A percentile compares a stretch with the other conserved stretches of the same genome.
Evolutionary conservation across 2,329 filamentous ascomycete genomes (phyloP).

Genomic region (Trichophyton mentagrophytes): DNA sequence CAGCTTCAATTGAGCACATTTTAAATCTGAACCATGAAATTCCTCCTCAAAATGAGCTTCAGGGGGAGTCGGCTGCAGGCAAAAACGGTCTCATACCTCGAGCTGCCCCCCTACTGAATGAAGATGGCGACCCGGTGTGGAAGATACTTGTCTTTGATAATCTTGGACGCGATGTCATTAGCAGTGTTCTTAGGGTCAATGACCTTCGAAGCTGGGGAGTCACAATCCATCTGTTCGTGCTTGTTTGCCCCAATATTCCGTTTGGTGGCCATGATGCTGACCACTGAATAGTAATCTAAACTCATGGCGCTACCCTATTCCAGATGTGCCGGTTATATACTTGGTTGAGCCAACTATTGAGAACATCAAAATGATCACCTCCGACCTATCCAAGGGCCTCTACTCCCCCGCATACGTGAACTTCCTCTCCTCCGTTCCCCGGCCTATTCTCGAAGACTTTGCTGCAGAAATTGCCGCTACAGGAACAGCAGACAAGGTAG

Average conservation of each 20-base stretch:
- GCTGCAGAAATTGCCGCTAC: constrained; percentile 73
- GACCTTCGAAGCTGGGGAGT: constrained; percentile 90
- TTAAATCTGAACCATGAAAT: constrained; percentile 77
- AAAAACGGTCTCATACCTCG: constrained; percentile 51
- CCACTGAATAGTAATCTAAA: constrained; percentile 55
- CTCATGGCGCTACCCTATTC: constrained; percentile 73
- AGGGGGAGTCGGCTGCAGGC: constrained; percentile 41
- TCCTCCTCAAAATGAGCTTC: constrained; percentile 34
- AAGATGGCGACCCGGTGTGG: constrained; percentile 89
- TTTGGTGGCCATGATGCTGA: constrained; percentile 7
- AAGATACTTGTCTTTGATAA: constrained; percentile 95
- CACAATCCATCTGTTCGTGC: constrained; percentile 74
- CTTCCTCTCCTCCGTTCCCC: constrained; percentile 85
- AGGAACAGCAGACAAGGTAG: constrained; percentile 76
- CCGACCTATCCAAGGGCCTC: constrained; percentile 71
- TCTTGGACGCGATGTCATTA: constrained; percentile 84
- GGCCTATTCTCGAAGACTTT: constrained; percentile 87
- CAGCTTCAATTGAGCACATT: constrained; percentile 87
- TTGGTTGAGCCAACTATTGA: constrained; percentile 75
- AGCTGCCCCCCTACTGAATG: constrained; percentile 66
- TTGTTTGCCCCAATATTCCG: not conserved
- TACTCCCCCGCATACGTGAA: constrained; percentile 95
- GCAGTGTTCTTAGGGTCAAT: constrained; percentile 85
- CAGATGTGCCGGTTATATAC: constrained; percentile 92
- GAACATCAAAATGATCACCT: constrained; percentile 72